Percentiles rank a stretch among this genome's conserved stretches.
Evolutionary conservation across 2,329 filamentous ascomycete genomes (phyloP).

Genomic region (Cadophora malorum): DNA sequence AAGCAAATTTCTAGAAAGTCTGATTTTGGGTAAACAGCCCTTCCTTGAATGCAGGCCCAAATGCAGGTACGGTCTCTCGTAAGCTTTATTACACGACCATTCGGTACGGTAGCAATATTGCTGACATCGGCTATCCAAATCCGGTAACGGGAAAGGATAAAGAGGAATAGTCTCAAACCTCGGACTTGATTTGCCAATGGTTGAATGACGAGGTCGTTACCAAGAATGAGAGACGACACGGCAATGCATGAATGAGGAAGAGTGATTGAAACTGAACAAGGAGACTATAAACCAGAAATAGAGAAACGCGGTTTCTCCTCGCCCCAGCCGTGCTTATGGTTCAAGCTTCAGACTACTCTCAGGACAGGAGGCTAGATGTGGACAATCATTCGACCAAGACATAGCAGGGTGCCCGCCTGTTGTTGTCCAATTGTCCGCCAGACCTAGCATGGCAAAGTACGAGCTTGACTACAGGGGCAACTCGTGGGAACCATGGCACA

Average conservation of each 20-base stretch:
- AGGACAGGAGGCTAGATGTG: conserved; percentile 10
- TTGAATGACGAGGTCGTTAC: not conserved
- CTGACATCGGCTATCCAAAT: conserved; percentile 8
- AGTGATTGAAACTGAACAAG: conserved; percentile 14
- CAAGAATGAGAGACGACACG: not conserved
- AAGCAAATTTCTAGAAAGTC: conserved; percentile 1
- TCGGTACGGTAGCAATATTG: conserved; percentile 17
- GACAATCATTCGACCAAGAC: conserved; percentile 19
- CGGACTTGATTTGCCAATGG: conserved; percentile 8
- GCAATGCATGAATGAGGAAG: conserved; percentile 13
- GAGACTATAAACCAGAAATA: conserved; percentile 11
- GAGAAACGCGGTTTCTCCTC: not conserved
- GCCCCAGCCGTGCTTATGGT: conserved; percentile 13
- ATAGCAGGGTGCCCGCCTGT: not conserved
- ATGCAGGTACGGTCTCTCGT: conserved; percentile 19
- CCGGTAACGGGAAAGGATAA: conserved; percentile 3
- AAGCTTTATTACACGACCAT: conserved; percentile 17
- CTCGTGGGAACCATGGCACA: conserved; percentile 14
- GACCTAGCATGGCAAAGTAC: not conserved
- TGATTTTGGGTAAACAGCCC: conserved; percentile 6
- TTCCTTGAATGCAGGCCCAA: not conserved
- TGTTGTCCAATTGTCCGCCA: conserved; percentile 2
- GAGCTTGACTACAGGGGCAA: not conserved
- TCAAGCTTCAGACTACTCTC: conserved; percentile 7
- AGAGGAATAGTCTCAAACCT: not conserved